Base-by-base conservation (phyloP, 345 rosid genomes). In the Bretschneidera sinensis region DNA sequence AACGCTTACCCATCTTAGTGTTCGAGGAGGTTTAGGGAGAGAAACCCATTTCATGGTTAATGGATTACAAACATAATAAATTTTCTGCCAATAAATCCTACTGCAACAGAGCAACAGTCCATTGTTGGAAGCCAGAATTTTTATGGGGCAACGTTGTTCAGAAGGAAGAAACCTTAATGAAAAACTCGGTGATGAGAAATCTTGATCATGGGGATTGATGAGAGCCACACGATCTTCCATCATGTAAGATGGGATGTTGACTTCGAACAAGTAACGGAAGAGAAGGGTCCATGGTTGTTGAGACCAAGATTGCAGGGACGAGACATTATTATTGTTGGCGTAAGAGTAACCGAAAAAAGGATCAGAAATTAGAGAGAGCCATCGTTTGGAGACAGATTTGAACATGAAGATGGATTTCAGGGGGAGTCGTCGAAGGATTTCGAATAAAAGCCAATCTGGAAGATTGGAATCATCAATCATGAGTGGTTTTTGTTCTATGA, bases 251-350 rank as follows among this genome's bases (percentile, higher is more conserved):
- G 43, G 43, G 6, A 35, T 35, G 14, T 35, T 35, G 6, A 35
- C 43, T 51, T 51, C 54, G 21, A 51, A 21, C 24, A 51, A 21
- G 54, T n/a, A 51, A 6, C 54, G 54, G 24, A 51, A 51, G 24
- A 51, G 54, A n/a, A 51, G 54, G 54, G 10, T 51, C 54, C 54
- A 51, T 51, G 19, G 54, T 19, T 21, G n/a, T n/a, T n/a, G 54
- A 13, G 54, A 51, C 21, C 18, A 51, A 51, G 21, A 4, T n/a
- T 19, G 22, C n/a, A n/a, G n/a, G n/a, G n/a, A n/a, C n/a, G n/a
- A n/a, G n/a, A n/a, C n/a, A 8, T 16, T 4, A 20, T 9, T 19
- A 13, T 19, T 51, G 21, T 17, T n/a, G 0, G 24, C 24, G 21
- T 51, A 51, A 21, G 22, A 21, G 54, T 14, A 13, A 20, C 22